Evolutionary conservation across 345 rosid species (phyloP), one percentile per base, ranked within the genome.

Genomic region (Gossypium longicalyx): DNA sequence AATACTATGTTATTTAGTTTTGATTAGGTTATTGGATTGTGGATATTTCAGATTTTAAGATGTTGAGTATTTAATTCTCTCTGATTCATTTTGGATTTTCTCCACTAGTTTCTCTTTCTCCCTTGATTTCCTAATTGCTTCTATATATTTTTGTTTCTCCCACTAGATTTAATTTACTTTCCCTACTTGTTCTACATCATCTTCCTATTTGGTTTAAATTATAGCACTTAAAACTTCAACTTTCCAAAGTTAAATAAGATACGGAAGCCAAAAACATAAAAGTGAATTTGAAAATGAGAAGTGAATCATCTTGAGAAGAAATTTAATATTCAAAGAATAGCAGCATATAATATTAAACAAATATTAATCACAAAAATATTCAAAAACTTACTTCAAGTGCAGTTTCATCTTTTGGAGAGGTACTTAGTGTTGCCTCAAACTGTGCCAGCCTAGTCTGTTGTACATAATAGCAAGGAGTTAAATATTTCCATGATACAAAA

Each of bases 321-420:
- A 13, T n/a, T 38, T 51, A 67, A 23, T 47, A 48, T 47, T 47
- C 22, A 49, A 20, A 19, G 44, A 51, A 67, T 47, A 49, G 53
- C 52, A 8, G 48, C 43, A 23, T 11, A 61, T 47, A 16, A 9
- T 4, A 48, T n/a, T 23, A 17, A 2, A 73, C 27, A 16, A 48
- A 16, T 12, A 49, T 10, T 19, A 63, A 48, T 51, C 43, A 49
- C 34, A 7, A 61, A 47, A 1, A 63, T 27, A 29, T 44, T 44
- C 16, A 23, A 22, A 22, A 47, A 89, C 97, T 87, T 83, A 94
- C 98, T 85, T 94, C 97, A 62, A 91, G 89, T 48, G 90, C 95
- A 79, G 78, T 71, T 74, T 88, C 83, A 87, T 92, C 97, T 77
- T 82, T 82, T 19, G 97, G 93, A 62, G 90, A 83, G 72, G 73